These are phyloP conservation scores for Populus simonii DNA, from an alignment of 345 rosid species.

Conservation along the genomic window DNA sequence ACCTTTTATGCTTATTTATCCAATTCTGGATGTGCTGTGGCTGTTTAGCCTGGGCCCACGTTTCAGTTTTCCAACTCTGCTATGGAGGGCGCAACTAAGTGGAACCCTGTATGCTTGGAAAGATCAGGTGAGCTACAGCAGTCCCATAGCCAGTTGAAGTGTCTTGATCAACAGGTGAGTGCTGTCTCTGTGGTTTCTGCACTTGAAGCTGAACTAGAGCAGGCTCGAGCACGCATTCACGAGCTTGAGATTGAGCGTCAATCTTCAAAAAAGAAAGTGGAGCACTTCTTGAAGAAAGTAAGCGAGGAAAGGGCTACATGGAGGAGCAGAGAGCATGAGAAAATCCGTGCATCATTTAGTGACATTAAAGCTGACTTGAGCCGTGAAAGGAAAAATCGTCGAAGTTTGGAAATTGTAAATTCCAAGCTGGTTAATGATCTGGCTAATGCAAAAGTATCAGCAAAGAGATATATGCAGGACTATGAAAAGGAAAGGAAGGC, in stretches of 20 bases:
- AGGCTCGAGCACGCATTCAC: slow-evolving; percentile 52
- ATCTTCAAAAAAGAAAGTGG: slow-evolving; percentile 75
- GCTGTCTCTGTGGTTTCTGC: slow-evolving; percentile 60
- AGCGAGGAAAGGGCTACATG: slow-evolving; percentile 79
- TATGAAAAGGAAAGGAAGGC: slow-evolving; percentile 74
- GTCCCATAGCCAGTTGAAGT: slow-evolving; percentile 40
- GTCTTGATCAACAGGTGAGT: slow-evolving; percentile 51
- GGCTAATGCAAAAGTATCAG: slow-evolving; percentile 63
- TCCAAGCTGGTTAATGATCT: slow-evolving; percentile 74
- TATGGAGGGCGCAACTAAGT: slow-evolving; percentile 86
- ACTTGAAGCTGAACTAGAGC: slow-evolving; percentile 62
- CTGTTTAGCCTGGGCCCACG: slow-evolving; percentile 53
- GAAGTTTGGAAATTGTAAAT: slow-evolving; percentile 62
- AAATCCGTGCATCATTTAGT: slow-evolving; percentile 66
- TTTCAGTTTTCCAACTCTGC: slow-evolving; percentile 52
- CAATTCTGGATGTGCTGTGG: slow-evolving; percentile 9
- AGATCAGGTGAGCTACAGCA: slow-evolving; percentile 48
- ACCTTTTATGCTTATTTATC: neutral
- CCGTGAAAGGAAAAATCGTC: slow-evolving; percentile 67
- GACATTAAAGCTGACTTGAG: slow-evolving; percentile 62
- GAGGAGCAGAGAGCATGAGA: slow-evolving; percentile 85
- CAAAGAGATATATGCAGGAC: slow-evolving; percentile 54
- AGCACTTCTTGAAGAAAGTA: slow-evolving; percentile 76
- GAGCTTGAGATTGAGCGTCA: slow-evolving; percentile 69
- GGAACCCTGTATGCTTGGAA: slow-evolving; percentile 63